Evolutionary conservation across 495 filamentous ascomycete species (phyloP).

Genomic region (Hypoxylon cercidicola): DNA sequence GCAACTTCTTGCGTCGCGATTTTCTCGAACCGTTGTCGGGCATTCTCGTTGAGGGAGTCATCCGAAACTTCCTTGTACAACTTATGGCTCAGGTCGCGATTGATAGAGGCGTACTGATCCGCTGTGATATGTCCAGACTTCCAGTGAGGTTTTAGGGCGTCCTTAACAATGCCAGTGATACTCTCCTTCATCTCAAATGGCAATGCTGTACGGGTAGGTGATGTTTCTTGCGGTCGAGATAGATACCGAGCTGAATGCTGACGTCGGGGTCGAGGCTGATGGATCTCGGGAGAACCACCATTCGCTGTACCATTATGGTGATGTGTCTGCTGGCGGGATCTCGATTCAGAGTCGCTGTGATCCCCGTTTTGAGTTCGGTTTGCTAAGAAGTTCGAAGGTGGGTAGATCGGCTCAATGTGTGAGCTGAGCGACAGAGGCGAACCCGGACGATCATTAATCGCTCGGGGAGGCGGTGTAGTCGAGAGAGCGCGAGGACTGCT

Average conservation of each 20-base stretch:
- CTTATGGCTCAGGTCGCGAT: conserved; percentile 81
- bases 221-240: conserved; percentile 63
- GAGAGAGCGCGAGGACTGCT: conserved; percentile 77
- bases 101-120: conserved; percentile 88
- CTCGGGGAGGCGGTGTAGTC: conserved; percentile 74
- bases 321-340: conserved; percentile 31
- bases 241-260: conserved; percentile 40
- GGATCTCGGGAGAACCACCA: conserved; percentile 50
- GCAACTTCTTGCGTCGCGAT: conserved; percentile 79
- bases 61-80: conserved; percentile 85
- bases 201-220: conserved; percentile 65
- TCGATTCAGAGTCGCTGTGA: conserved; percentile 59
- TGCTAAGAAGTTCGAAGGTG: conserved; percentile 69
- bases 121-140: conserved; percentile 74
- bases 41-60: conserved; percentile 61
- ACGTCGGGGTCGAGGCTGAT: conserved; percentile 62
- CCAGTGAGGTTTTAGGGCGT: conserved; percentile 79
- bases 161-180: conserved; percentile 82
- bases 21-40: conserved; percentile 71
- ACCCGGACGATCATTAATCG: conserved; percentile 66
- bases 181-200: conserved; percentile 80
- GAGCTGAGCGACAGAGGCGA: conserved; percentile 78
- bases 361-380: conserved; percentile 54
- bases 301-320: conserved; percentile 10
- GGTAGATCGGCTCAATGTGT: conserved; percentile 68